Percentiles rank a stretch among this genome's conserved stretches.
These are phyloP conservation scores for Torulaspora quercuum DNA, from an alignment of 805 yeast species.

Conservation along the genomic window DNA sequence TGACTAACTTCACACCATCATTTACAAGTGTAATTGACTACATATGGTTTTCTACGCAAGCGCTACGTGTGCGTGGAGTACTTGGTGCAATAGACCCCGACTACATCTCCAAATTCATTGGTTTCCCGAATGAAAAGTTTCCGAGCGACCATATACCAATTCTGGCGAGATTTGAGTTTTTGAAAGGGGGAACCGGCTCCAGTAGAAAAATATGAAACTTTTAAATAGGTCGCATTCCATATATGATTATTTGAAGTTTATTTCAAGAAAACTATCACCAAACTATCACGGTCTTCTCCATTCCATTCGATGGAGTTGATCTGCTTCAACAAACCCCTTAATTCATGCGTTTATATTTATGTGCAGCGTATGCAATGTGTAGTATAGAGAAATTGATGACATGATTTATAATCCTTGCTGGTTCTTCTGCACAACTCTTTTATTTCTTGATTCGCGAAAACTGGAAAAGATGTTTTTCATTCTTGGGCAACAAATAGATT, in stretches of 20 bases:
- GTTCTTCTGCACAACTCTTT: no score
- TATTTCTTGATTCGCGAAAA: no score
- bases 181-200: constrained; percentile 39
- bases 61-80: constrained; percentile 79
- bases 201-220: constrained; percentile 30
- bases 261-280: no score
- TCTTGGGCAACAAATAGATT: no score
- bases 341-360: constrained; percentile 6
- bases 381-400: constrained; percentile 13
- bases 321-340: no score
- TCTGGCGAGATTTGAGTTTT: constrained; percentile 71
- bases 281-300: no score
- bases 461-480: no score
- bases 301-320: no score
- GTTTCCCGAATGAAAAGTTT: constrained; percentile 89
- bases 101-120: constrained; percentile 73
- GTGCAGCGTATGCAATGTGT: constrained; percentile 10
- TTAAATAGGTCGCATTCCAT: constrained; percentile 7
- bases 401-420: constrained; percentile 2
- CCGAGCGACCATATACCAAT: constrained; percentile 96
- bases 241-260: no score
- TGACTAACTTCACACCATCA: constrained; percentile 90
- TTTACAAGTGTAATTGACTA: constrained; percentile 93
- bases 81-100: constrained; percentile 80
- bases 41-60: constrained; percentile 85